Evolutionary conservation across 192 early-diverging fungal genomes (phyloP).

Genomic region (Umbelopsis sp.): DNA sequence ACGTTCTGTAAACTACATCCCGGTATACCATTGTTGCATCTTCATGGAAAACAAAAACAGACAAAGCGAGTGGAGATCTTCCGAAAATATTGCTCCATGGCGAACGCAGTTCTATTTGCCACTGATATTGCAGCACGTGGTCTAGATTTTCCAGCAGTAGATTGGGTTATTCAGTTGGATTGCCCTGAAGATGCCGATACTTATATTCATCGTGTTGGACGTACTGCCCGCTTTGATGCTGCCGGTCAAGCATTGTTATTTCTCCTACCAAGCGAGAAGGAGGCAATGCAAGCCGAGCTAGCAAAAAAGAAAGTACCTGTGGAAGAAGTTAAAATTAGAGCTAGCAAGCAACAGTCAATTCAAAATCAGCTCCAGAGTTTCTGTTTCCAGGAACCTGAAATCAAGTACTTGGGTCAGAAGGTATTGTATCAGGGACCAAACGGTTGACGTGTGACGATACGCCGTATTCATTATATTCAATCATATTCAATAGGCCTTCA

Average conservation of each 20-base stretch:
- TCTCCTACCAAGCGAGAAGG: constrained; percentile 84
- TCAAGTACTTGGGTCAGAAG: constrained; percentile 97
- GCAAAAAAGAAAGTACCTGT: constrained; percentile 82
- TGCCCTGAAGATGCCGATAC: constrained; percentile 96
- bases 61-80: constrained; percentile 92
- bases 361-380: constrained; percentile 84
- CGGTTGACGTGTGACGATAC: background rate
- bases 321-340: constrained; percentile 86
- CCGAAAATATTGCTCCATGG: constrained; percentile 80
- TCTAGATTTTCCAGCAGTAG: constrained; percentile 96
- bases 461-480: background rate
- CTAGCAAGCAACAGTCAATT: constrained; percentile 78
- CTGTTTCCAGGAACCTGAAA: constrained; percentile 92
- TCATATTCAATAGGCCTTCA: constrained; percentile 68
- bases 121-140: constrained; percentile 97
- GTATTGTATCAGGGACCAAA: constrained; percentile 31
- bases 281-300: constrained; percentile 77
- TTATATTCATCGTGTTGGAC: constrained; percentile 97
- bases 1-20: constrained; percentile 94
- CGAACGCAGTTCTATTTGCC: constrained; percentile 80
- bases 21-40: constrained; percentile 85
- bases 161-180: constrained; percentile 98
- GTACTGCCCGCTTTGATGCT: constrained; percentile 94
- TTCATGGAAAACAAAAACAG: constrained; percentile 99
- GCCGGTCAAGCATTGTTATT: constrained; percentile 86